phyloP scores from a whole-genome alignment of 2,329 filamentous ascomycete genomes.

The Metarhizium brunneum region DNA sequence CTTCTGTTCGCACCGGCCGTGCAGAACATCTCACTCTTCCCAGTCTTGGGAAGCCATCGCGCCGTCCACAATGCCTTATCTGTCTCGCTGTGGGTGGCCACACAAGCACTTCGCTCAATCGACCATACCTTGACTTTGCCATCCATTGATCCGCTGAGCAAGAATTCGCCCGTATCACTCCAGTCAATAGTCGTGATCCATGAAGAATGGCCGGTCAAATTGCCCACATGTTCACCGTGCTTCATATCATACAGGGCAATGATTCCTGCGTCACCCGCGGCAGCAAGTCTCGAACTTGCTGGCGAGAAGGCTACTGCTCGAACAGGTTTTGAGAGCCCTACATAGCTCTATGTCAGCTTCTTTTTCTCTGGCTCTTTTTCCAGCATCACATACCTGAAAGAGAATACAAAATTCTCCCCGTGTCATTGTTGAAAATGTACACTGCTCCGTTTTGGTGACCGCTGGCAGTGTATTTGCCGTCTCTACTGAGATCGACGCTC shows the following conservation, averaged over 20 bases:
- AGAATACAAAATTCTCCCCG: conserved; percentile 75
- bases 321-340: conserved; percentile 78
- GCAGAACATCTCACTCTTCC: conserved; percentile 63
- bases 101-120: conserved; percentile 71
- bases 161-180: conserved; percentile 85
- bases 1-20: conserved; percentile 68
- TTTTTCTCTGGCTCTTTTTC: not conserved
- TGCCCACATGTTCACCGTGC: conserved; percentile 87
- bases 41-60: conserved; percentile 69
- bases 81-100: conserved; percentile 88
- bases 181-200: conserved; percentile 92
- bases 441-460: conserved; percentile 88
- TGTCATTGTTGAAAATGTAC: conserved; percentile 93
- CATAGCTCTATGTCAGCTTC: not conserved
- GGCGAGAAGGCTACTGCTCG: conserved; percentile 84
- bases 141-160: conserved; percentile 81
- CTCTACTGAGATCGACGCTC: conserved; percentile 68
- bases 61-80: conserved; percentile 79
- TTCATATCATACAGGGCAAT: conserved; percentile 89
- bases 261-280: conserved; percentile 78
- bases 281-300: conserved; percentile 72
- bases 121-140: conserved; percentile 97
- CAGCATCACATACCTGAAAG: conserved; percentile 51
- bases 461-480: conserved; percentile 80
- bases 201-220: conserved; percentile 66